Percentiles rank a stretch among this genome's conserved stretches.
These are phyloP conservation scores for Raffaelea ambrosiae DNA, from an alignment of 2,329 filamentous ascomycete genomes.

Conservation along the genomic window DNA sequence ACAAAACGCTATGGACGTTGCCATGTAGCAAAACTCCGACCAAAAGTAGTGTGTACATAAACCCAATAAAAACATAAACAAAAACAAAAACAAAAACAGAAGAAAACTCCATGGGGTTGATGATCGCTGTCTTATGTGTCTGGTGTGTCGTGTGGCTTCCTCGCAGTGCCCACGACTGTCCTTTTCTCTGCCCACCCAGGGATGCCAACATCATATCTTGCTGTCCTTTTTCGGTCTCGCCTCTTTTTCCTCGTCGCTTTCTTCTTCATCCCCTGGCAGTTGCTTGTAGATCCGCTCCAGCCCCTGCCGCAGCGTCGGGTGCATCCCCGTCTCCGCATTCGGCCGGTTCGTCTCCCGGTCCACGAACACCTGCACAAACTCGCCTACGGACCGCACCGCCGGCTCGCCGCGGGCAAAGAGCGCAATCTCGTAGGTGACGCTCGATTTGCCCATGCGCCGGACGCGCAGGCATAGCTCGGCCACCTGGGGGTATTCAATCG, in stretches of 20 bases:
- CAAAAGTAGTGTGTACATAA: no score
- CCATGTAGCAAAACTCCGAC: neutral
- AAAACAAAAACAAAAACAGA: no score
- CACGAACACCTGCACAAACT: slow-evolving; percentile 86
- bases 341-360: slow-evolving; percentile 63
- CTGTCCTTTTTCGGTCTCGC: neutral
- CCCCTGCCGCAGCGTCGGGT: slow-evolving; percentile 45
- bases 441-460: slow-evolving; percentile 74
- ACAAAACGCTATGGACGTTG: no score
- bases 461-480: slow-evolving; percentile 77
- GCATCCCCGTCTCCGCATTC: slow-evolving; percentile 53
- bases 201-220: neutral
- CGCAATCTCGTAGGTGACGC: slow-evolving; percentile 83
- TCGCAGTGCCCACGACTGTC: no score
- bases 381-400: slow-evolving; percentile 72
- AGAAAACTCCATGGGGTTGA: no score
- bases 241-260: no score
- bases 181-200: no score
- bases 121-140: no score
- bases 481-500: slow-evolving; percentile 71
- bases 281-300: slow-evolving; percentile 45
- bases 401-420: slow-evolving; percentile 71
- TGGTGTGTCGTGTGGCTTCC: no score
- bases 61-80: no score
- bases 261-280: slow-evolving; percentile 6